phyloP scores from a whole-genome alignment of 2,329 filamentous ascomycete genomes.

The Fusarium austroafricanum region DNA sequence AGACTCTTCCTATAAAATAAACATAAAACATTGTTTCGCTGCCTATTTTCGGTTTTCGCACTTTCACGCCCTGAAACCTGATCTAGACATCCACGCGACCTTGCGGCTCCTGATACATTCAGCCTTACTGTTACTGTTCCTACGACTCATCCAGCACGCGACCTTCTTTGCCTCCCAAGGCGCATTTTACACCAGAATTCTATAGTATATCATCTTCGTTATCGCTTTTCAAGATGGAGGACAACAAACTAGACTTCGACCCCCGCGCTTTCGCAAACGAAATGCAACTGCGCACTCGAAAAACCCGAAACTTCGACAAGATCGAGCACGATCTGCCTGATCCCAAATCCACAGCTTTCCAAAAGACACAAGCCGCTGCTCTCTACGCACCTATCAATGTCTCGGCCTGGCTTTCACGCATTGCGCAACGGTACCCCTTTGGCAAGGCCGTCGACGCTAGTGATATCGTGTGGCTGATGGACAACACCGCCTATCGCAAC shows the following conservation, averaged over 20 bases:
- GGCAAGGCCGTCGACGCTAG: conserved; percentile 68
- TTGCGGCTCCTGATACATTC: conserved; percentile 39
- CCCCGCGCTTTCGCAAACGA: conserved; percentile 51
- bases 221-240: conserved; percentile 41
- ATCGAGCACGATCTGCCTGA: conserved; percentile 61
- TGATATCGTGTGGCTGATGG: conserved; percentile 87
- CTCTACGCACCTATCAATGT: conserved; percentile 45
- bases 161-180: conserved; percentile 21
- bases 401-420: conserved; percentile 56
- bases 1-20: conserved; percentile 2
- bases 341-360: conserved; percentile 48
- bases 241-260: conserved; percentile 37
- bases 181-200: neutral
- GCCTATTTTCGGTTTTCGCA: conserved; percentile 6
- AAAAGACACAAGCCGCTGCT: conserved; percentile 49
- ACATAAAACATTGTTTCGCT: conserved; percentile 27
- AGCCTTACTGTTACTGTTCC: conserved; percentile 20
- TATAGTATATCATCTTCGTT: conserved; percentile 17
- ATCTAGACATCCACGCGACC: conserved; percentile 40
- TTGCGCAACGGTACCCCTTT: conserved; percentile 67
- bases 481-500: conserved; percentile 84
- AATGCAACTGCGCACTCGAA: conserved; percentile 64
- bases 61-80: conserved; percentile 25
- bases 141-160: conserved; percentile 37
- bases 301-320: conserved; percentile 61